A percentile compares a stretch with the other conserved stretches of the same genome.
Conservation (phyloP, 192 early-diverging fungal species). For the Rhizophagus prolifer region DNA sequence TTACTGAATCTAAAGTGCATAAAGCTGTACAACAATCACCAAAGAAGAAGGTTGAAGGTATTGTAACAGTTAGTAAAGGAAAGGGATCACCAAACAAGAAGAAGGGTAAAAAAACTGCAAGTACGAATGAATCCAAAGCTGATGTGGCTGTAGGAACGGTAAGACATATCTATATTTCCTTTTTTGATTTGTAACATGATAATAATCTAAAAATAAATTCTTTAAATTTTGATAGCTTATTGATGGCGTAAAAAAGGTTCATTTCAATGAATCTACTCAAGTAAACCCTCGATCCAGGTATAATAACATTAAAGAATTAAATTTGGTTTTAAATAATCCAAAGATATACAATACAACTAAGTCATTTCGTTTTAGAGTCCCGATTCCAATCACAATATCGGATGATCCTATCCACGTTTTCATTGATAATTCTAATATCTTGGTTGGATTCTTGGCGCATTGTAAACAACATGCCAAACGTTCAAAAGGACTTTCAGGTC, state of each 20-base stretch:
- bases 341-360: background rate
- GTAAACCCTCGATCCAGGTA: background rate
- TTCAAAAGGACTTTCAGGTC: background rate
- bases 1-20: background rate
- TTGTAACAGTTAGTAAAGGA: background rate
- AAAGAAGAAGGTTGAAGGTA: constrained; percentile 18
- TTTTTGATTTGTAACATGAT: background rate
- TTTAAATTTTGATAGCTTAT: background rate
- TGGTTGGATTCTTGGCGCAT: constrained; percentile 40
- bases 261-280: background rate
- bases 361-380: background rate
- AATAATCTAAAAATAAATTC: too few species aligned
- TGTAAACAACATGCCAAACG: constrained; percentile 7
- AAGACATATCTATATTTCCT: background rate
- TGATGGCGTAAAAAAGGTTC: background rate
- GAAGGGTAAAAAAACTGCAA: background rate
- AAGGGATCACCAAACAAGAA: background rate
- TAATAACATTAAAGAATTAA: background rate
- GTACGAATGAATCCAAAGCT: background rate
- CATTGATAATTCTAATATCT: constrained; percentile 51
- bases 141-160: background rate
- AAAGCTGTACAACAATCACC: background rate
- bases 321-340: background rate
- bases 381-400: constrained; percentile 27
- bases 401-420: constrained; percentile 37